Evolutionary conservation across 495 filamentous ascomycete species (phyloP), one percentile per base, ranked within the genome.

Genomic region (Opeltia flavorubescens): DNA sequence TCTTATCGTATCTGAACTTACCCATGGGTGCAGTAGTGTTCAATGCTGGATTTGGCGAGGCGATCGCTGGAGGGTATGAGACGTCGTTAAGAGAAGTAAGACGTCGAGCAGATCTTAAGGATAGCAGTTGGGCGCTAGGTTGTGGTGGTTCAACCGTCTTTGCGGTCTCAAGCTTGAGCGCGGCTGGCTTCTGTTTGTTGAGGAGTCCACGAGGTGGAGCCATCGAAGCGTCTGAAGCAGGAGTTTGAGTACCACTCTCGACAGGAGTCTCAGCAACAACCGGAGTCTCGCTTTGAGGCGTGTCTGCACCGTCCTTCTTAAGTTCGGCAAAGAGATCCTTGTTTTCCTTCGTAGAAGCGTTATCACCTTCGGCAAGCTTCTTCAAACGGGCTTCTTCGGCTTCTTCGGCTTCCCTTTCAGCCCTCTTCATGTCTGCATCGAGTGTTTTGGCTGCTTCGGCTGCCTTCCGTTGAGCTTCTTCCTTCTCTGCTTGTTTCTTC

Each of bases 1-100:
- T 78, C 48, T 84, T 83, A 61, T 95, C 86, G 66, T 99, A 99
- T 58, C 89, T 85, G 73, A 94, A 94, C 57, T 84, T 88, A 51
- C 82, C 83, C 47, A 70, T 75, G 4, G 83, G 73, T 15, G 83
- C 80, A 39, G 69, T 78, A 24, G 74, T 66, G 58, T 95, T 99
- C 38, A 96, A 66, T 6, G 89, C 83, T 5, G 89, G 84, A 59
- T 95, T 95, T 7, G 91, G 91, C 30, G 89, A 94, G 13, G 66
- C 76, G 56, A 95, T 78, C 24, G 80, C 78, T 1, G 76, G 62
- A 9, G 91, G 91, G 64, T 99, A 99, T 17, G 66, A 65, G 48
- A 81, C 57, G 50, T 77, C 70, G 50, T 64, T 72, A 36, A 89
- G 74, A 46, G 86, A 75, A 4, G 76, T 69, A 26, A 99, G 65